Conservation (phyloP, 148 eudicot species). For the Fallopia convolvulus region DNA sequence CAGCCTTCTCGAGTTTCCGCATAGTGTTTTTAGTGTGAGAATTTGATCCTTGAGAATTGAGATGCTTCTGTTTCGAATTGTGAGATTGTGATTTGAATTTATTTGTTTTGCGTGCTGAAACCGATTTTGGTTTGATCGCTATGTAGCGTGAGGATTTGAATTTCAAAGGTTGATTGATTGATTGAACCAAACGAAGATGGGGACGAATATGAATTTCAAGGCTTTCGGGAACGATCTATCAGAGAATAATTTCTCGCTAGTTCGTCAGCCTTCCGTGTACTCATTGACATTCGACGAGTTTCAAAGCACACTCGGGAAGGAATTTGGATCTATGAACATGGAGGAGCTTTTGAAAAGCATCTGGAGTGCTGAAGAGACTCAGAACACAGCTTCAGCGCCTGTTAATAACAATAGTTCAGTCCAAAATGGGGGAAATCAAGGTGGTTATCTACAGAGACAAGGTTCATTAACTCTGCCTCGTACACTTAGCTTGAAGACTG, state of each 20-base stretch:
- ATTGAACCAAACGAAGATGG: constrained; percentile 17
- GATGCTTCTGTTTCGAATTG: not conserved
- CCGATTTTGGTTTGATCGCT: not conserved
- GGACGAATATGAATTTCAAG: constrained; percentile 50
- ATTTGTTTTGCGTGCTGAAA: not conserved
- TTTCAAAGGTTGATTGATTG: not conserved
- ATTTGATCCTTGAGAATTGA: not conserved
- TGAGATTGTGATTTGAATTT: not conserved
- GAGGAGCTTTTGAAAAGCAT: constrained; percentile 83
- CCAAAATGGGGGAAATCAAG: constrained; percentile 6
- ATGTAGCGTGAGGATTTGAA: not conserved
- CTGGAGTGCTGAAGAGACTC: constrained; percentile 86
- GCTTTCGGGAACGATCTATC: constrained; percentile 50
- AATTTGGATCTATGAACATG: constrained; percentile 98
- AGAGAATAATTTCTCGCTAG: constrained; percentile 33
- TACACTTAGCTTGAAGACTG: constrained; percentile 72
- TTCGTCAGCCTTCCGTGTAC: constrained; percentile 61
- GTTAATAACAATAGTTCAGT: not conserved
- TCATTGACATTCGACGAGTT: constrained; percentile 91
- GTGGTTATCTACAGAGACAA: constrained; percentile 57
- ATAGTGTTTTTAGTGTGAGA: not conserved
- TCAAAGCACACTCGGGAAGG: constrained; percentile 64
- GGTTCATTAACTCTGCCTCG: constrained; percentile 73
- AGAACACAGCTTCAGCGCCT: constrained; percentile 29
- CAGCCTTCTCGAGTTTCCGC: not conserved